Conservation (phyloP, 768 basidiomycete genomes). For the Lactifluus piperatus region DNA sequence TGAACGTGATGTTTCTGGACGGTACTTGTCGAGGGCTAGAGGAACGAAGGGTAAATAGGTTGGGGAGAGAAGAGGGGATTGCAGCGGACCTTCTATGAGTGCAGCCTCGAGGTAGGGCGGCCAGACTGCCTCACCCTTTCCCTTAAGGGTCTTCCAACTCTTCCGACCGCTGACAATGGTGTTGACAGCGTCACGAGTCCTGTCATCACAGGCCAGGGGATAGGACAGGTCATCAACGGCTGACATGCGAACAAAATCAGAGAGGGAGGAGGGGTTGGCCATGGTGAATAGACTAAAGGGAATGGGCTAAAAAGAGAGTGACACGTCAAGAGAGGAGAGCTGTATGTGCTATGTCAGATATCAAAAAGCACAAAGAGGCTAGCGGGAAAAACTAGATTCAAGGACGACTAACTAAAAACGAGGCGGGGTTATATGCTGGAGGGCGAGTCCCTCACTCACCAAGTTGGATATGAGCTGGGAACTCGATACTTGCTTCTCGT, state of each 20-base stretch:
- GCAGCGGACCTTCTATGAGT: constrained; percentile 54
- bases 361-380: constrained; percentile 4
- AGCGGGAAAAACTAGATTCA: constrained; percentile 7
- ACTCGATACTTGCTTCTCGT: constrained; percentile 5
- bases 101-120: constrained; percentile 72
- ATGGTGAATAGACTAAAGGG: constrained; percentile 7
- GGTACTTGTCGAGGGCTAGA: constrained; percentile 60
- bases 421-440: constrained; percentile 17
- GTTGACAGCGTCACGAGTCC: constrained; percentile 47
- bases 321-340: not conserved
- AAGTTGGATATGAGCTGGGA: constrained; percentile 15
- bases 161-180: constrained; percentile 61
- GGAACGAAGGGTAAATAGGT: constrained; percentile 4
- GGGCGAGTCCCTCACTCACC: not conserved
- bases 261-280: constrained; percentile 19
- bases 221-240: constrained; percentile 19
- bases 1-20: constrained; percentile 64
- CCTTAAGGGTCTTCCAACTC: constrained; percentile 67
- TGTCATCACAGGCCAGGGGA: constrained; percentile 17
- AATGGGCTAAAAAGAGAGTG: constrained; percentile 6
- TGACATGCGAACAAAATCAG: constrained; percentile 21
- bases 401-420: constrained; percentile 16
- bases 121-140: constrained; percentile 66
- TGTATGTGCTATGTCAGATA: not conserved
- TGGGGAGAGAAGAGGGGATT: not conserved